Evolutionary conservation across 2,329 filamentous ascomycete genomes (phyloP).

Genomic region (Huntiella moniliformis): DNA sequence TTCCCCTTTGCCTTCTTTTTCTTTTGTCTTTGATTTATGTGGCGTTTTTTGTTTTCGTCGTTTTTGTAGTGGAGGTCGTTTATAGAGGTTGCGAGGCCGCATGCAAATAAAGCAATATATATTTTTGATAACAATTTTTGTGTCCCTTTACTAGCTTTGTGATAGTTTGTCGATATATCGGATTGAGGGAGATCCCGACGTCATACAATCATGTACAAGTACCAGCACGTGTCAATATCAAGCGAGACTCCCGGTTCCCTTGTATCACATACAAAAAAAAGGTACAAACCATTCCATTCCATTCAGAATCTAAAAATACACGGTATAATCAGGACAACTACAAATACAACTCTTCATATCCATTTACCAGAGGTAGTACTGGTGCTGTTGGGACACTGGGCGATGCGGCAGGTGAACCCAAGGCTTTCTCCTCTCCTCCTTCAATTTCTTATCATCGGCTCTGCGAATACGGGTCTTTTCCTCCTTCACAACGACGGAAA

Average conservation of each 20-base stretch:
- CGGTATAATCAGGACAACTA: background rate
- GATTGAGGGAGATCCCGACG: too few species aligned
- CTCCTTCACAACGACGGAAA: constrained; percentile 76
- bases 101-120: too few species aligned
- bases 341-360: background rate
- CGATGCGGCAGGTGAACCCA: constrained; percentile 83
- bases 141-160: too few species aligned
- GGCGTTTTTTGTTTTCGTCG: background rate
- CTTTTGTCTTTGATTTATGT: background rate
- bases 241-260: too few species aligned
- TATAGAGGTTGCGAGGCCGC: too few species aligned
- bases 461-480: constrained; percentile 75
- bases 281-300: too few species aligned
- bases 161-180: too few species aligned
- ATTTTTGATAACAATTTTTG: too few species aligned
- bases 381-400: constrained; percentile 64
- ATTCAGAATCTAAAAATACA: background rate
- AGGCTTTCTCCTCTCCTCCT: constrained; percentile 53
- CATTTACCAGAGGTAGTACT: constrained; percentile 75
- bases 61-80: too few species aligned
- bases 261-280: too few species aligned
- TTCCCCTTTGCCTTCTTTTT: background rate
- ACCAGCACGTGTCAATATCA: too few species aligned
- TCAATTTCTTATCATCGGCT: constrained; percentile 58
- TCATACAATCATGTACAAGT: too few species aligned